These are phyloP conservation scores for Vanrija sp. DNA, from an alignment of 1,284 basidiomycete genomes.

Conservation along the genomic window DNA sequence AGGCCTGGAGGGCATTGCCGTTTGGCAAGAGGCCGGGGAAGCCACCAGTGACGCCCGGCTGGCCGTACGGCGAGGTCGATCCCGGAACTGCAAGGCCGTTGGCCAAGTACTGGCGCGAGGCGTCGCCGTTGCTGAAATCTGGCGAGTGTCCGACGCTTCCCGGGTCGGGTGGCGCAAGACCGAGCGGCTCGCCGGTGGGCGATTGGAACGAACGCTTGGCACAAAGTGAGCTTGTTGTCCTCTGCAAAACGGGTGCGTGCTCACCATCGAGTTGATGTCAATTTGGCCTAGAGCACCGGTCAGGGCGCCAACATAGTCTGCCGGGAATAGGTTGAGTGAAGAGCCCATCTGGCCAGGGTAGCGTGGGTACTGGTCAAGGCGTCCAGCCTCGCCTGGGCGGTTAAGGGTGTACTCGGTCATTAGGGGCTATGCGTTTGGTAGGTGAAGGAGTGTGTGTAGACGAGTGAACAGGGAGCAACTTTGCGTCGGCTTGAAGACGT, in stretches of 20 bases:
- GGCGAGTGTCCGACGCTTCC: constrained; percentile 16
- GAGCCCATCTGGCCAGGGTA: constrained; percentile 6
- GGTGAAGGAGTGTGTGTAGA: neutral
- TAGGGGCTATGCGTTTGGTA: neutral
- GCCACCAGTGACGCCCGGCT: constrained; percentile 6
- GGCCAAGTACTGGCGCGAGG: constrained; percentile 6
- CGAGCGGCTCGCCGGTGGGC: constrained; percentile 5
- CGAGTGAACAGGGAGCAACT: neutral
- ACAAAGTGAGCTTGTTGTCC: neutral
- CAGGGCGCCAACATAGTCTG: constrained; percentile 16
- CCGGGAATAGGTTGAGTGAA: constrained; percentile 2
- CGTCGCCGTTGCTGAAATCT: constrained; percentile 15
- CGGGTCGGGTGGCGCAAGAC: constrained; percentile 7
- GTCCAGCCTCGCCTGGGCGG: constrained; percentile 14
- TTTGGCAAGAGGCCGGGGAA: neutral
- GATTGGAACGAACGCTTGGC: constrained; percentile 14
- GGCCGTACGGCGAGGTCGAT: constrained; percentile 3
- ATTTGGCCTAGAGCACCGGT: constrained; percentile 16
- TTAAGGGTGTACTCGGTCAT: constrained; percentile 20
- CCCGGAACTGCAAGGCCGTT: constrained; percentile 3
- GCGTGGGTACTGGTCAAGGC: constrained; percentile 14
- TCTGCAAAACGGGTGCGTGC: neutral
- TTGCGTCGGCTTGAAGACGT: too few species aligned
- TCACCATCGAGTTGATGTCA: constrained; percentile 16
- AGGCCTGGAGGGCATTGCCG: neutral